These are phyloP conservation scores for Globisporangium solare DNA, from an alignment of 352 stramenopile species.

Conservation along the genomic window DNA sequence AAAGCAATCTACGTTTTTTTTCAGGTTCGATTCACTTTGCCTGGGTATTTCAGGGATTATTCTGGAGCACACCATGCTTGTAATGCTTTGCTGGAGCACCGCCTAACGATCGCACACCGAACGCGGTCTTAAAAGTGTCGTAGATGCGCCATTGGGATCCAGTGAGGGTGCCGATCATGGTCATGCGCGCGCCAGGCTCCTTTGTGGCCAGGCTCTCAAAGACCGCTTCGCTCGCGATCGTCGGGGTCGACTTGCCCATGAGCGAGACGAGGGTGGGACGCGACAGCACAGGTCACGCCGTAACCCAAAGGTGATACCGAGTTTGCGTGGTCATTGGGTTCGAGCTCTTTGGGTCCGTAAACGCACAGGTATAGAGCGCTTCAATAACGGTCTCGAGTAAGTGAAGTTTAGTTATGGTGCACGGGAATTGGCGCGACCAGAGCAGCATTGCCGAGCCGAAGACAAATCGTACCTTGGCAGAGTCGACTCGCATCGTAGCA, in stretches of 20 bases:
- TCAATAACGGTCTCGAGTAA: conserved; percentile 93
- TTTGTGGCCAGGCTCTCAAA: conserved; percentile 79
- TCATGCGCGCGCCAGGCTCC: conserved; percentile 90
- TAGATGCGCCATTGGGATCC: conserved; percentile 97
- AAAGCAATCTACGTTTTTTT: too few relatives aligned
- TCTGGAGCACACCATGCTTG: neutral
- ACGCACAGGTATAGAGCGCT: conserved; percentile 84
- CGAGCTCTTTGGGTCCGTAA: conserved; percentile 87
- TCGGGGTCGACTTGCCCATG: conserved; percentile 88
- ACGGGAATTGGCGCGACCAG: conserved; percentile 94
- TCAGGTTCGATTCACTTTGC: too few relatives aligned
- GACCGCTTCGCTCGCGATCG: conserved; percentile 81
- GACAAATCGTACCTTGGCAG: conserved; percentile 85
- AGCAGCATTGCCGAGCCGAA: conserved; percentile 90
- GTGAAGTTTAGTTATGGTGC: conserved; percentile 99
- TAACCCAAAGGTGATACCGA: conserved; percentile 98
- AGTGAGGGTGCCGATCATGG: conserved; percentile 96
- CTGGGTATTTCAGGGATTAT: too few relatives aligned
- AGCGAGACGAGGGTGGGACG: conserved; percentile 99
- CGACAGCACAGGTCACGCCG: conserved; percentile 98
- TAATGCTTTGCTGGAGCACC: conserved; percentile 73
- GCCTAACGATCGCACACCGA: conserved; percentile 89
- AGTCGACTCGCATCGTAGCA: conserved; percentile 84
- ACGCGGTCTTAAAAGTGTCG: conserved; percentile 92
- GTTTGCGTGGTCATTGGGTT: conserved; percentile 92